Base-by-base conservation (phyloP, 208 protist genomes). In the Crithidia sp. region DNA sequence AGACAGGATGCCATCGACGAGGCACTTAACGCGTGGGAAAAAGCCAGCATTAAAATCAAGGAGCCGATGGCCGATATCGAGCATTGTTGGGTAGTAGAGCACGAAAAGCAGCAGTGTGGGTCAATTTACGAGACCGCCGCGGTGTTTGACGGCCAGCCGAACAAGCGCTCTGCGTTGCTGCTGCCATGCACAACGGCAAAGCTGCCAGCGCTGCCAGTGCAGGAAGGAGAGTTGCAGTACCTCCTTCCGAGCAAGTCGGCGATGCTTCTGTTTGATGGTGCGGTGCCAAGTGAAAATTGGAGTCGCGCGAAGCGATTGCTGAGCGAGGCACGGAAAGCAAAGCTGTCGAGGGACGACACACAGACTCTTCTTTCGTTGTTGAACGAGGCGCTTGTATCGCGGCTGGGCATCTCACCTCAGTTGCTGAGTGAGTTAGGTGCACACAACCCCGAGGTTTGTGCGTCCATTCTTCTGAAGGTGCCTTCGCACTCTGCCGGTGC, bases 1-100 rank as follows among this genome's bases (percentile, higher is more conserved):
- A 85, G 84, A 43, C 87, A 93, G 50, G 86, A 92, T 36, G 81
- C 79, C 2, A 81, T 95, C 56, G 85, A 95, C 67, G 67, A 77
- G 44, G 77, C 79, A 7, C 78, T 95, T 10, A 83, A 91, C 39
- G 66, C 63, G 12, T 95, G 85, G 81, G 84, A 93, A 57, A 88
- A 73, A 40, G 74, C 81, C 40, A 75, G 62, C 47, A 60, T 85
- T 4, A 71, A 79, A 28, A 64, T 92, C 12, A 91, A 92, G 74
- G 87, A 90, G 56, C 68, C 82, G 19, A 80, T 95, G 62, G 78
- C 79, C 6, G 83, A 91, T 37, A 74, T 95, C 39, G 74, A 84
- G 56, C 76, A 91, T 28, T 85, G 69, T 59, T 92, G 87, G 87
- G 70, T 68, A 44, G 54, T 71, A 10, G 85, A 94, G 49, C 59